Percentiles rank a stretch among this genome's conserved stretches.
These are phyloP conservation scores for Cryptococcus jaspeensis DNA, from an alignment of 1,284 basidiomycete species.

Conservation along the genomic window DNA sequence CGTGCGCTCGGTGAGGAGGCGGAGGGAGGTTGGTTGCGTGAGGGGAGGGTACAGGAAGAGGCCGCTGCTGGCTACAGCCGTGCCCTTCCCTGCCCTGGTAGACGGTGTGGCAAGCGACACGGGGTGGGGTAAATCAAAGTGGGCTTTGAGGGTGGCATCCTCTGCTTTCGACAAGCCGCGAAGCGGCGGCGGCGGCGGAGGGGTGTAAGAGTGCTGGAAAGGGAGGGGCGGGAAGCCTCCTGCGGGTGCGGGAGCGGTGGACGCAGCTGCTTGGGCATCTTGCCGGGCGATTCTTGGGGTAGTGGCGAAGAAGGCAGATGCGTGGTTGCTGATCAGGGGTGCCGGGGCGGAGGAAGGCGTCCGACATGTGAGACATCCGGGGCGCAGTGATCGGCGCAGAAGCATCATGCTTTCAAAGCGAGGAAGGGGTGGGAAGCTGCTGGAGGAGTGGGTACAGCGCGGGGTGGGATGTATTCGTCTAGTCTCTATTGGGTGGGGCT, in stretches of 20 bases:
- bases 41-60: slow-evolving; percentile 44
- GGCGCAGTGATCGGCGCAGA: no score
- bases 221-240: not conserved
- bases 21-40: slow-evolving; percentile 30
- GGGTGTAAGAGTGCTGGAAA: not conserved
- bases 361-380: not conserved
- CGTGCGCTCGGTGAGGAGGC: slow-evolving; percentile 40
- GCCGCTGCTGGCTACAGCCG: slow-evolving; percentile 19
- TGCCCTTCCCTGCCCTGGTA: not conserved
- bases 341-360: not conserved
- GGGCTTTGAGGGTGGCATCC: slow-evolving; percentile 14
- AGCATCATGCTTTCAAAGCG: not conserved
- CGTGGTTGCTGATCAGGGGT: not conserved
- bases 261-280: not conserved
- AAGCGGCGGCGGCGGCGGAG: slow-evolving; percentile 7
- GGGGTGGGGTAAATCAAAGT: slow-evolving; percentile 21
- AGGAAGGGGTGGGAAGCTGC: no score
- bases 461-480: no score
- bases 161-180: slow-evolving; percentile 3
- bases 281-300: no score
- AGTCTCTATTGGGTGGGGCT: no score
- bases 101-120: not conserved
- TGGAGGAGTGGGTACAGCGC: no score
- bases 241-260: not conserved
- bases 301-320: not conserved